Conservation (phyloP, 73 alveolate genomes). For the Paramecium tetraurelia region DNA sequence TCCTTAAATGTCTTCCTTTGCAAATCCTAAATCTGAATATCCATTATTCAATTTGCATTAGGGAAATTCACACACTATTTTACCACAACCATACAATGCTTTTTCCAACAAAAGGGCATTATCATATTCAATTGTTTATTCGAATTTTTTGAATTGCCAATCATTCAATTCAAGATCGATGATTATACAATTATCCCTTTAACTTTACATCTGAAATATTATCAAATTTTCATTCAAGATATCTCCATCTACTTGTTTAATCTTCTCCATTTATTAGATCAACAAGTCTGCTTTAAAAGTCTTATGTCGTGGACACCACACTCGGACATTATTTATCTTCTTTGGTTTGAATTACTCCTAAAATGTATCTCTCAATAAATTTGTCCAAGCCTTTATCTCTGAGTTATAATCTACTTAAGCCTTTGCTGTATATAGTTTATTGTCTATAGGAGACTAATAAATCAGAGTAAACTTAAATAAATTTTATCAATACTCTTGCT, state of each 20-base stretch:
- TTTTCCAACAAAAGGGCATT: not conserved
- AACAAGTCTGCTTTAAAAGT: not conserved
- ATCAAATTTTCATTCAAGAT: not conserved
- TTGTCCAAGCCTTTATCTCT: not conserved
- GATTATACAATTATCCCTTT: not conserved
- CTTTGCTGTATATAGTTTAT: not conserved
- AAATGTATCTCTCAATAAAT: not conserved
- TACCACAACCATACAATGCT: not conserved
- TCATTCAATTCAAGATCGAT: not conserved
- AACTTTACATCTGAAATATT: not conserved
- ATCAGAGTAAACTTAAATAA: not conserved
- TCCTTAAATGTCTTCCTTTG: not conserved
- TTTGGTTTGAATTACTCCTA: not conserved
- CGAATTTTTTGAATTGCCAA: not conserved
- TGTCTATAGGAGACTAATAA: not conserved
- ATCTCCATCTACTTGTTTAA: not conserved
- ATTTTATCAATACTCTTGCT: not conserved
- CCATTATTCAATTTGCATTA: not conserved
- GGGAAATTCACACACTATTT: not conserved
- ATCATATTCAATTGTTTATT: not conserved
- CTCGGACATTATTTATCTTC: not conserved
- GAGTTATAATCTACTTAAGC: not conserved
- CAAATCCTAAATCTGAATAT: not conserved
- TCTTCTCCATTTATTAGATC: not conserved
- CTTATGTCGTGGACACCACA: not conserved